Evolutionary conservation across 257 asterid species (phyloP).

Genomic region (Nicotiana paniculata): DNA sequence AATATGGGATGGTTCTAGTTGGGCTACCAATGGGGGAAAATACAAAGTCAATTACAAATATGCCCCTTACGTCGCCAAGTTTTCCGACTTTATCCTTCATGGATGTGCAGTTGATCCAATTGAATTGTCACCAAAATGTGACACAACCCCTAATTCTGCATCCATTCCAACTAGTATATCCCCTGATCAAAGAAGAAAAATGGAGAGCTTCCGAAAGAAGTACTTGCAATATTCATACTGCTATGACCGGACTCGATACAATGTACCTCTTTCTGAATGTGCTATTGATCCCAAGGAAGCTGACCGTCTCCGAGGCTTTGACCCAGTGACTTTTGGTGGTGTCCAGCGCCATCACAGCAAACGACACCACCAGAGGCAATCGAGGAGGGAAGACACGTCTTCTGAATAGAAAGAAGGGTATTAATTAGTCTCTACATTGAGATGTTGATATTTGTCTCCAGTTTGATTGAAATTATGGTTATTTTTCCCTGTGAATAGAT

Average conservation of each 20-base stretch:
- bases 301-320: conserved; percentile 41
- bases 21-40: conserved; percentile 88
- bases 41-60: conserved; percentile 64
- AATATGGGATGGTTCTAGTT: conserved; percentile 87
- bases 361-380: conserved; percentile 37
- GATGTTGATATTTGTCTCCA: neutral
- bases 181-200: conserved; percentile 28
- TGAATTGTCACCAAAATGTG: conserved; percentile 38
- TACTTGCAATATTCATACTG: conserved; percentile 73
- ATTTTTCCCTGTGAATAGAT: conserved; percentile 37
- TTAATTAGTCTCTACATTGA: neutral
- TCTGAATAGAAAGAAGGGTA: conserved; percentile 24
- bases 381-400: conserved; percentile 7
- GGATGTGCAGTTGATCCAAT: conserved; percentile 68
- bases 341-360: conserved; percentile 34
- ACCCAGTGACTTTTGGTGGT: conserved; percentile 65
- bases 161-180: conserved; percentile 31
- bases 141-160: conserved; percentile 9
- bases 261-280: conserved; percentile 50
- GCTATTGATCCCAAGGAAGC: conserved; percentile 47
- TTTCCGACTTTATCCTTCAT: conserved; percentile 64
- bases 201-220: conserved; percentile 51
- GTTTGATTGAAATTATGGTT: neutral
- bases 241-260: conserved; percentile 60
- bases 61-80: conserved; percentile 64